Evolutionary conservation across 352 stramenopile species (phyloP).

Genomic region (Pythium volutum): DNA sequence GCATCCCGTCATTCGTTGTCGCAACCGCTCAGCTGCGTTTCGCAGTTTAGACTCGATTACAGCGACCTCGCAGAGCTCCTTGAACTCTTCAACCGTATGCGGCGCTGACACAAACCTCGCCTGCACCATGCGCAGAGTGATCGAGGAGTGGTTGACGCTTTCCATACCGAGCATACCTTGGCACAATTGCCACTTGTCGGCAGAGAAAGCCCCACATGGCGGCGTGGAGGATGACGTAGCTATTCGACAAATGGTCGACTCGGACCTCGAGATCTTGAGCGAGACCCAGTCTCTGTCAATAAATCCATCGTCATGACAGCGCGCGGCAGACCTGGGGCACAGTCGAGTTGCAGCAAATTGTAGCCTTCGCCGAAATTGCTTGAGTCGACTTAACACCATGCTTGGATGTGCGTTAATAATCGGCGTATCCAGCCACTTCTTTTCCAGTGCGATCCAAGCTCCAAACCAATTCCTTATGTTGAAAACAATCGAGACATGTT

Average conservation of each 20-base stretch:
- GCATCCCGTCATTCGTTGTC: slow-evolving; percentile 32
- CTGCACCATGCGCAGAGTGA: slow-evolving; percentile 21
- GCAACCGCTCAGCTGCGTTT: slow-evolving; percentile 27
- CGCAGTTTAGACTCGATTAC: slow-evolving; percentile 53
- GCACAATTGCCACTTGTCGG: slow-evolving; percentile 33
- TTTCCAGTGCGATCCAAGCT: slow-evolving; percentile 43
- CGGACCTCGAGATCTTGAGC: slow-evolving; percentile 32
- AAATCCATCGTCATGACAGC: slow-evolving; percentile 2
- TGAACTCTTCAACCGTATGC: slow-evolving; percentile 16
- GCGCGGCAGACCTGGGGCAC: neutral
- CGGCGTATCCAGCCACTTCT: slow-evolving; percentile 44
- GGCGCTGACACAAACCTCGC: neutral
- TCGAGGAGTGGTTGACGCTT: neutral
- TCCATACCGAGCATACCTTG: slow-evolving; percentile 17
- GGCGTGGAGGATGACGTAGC: slow-evolving; percentile 51
- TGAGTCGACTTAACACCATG: slow-evolving; percentile 50
- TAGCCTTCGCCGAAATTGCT: slow-evolving; percentile 54
- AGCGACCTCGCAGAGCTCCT: slow-evolving; percentile 42
- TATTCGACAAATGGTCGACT: slow-evolving; percentile 42
- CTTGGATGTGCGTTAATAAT: slow-evolving; percentile 41
- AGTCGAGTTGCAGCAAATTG: slow-evolving; percentile 36
- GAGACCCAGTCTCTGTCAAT: slow-evolving; percentile 30
- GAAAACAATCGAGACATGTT: slow-evolving; percentile 51
- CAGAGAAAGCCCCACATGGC: slow-evolving; percentile 36
- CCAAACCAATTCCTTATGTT: slow-evolving; percentile 56